Evolutionary conservation across 1,284 basidiomycete genomes (phyloP).

Genomic region (Fomitiporia mediterranea): DNA sequence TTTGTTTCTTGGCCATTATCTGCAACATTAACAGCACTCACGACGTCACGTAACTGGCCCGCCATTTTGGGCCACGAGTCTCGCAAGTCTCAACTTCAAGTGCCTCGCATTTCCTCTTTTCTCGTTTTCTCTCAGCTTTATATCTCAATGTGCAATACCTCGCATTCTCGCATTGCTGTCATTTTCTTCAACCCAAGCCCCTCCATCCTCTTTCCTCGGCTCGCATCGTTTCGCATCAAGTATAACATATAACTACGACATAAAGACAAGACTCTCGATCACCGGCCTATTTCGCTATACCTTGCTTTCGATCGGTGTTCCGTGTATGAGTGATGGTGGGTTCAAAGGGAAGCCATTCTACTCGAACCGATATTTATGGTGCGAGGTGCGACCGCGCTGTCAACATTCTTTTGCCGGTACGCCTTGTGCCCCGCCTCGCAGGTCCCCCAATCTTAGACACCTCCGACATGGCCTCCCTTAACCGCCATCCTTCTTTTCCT

Average conservation of each 20-base stretch:
- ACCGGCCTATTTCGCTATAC: constrained; percentile 1
- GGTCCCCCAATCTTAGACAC: too few relatives aligned
- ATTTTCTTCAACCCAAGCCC: neutral
- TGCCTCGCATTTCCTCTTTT: constrained; percentile 11
- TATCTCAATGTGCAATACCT: constrained; percentile 17
- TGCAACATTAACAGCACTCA: constrained; percentile 10
- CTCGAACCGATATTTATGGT: constrained; percentile 6
- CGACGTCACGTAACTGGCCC: constrained; percentile 7
- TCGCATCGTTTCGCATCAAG: constrained; percentile 1
- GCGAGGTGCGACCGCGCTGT: neutral
- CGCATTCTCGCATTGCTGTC: constrained; percentile 19
- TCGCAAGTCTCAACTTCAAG: constrained; percentile 12
- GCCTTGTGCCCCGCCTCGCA: too few relatives aligned
- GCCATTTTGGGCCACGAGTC: neutral
- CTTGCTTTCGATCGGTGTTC: constrained; percentile 12
- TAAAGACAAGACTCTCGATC: neutral
- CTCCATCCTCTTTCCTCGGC: neutral
- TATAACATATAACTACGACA: constrained; percentile 2
- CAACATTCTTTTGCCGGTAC: neutral
- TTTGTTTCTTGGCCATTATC: constrained; percentile 14
- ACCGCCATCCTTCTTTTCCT: neutral
- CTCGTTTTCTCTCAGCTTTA: constrained; percentile 1
- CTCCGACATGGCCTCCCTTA: too few relatives aligned
- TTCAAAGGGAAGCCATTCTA: constrained; percentile 3
- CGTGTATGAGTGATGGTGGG: neutral